Conservation (phyloP, 305 asterid genomes). For the Solanum aculeatissimum region DNA sequence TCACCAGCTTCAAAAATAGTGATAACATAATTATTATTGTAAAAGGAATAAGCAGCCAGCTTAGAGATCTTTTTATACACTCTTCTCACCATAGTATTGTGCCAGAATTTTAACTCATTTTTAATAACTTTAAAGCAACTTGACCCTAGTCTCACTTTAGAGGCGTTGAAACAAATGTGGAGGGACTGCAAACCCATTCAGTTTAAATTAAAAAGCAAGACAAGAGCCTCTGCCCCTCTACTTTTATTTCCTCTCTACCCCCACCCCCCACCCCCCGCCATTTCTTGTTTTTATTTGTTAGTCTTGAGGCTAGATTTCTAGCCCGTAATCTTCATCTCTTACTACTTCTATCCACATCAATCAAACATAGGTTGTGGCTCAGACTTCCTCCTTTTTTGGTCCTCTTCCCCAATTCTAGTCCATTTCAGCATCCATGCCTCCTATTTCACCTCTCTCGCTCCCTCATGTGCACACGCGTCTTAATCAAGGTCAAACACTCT, state of each 20-base stretch:
- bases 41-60: neutral
- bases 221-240: neutral
- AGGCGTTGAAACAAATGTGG: neutral
- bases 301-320: neutral
- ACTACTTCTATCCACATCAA: neutral
- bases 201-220: neutral
- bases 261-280: neutral
- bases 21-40: neutral
- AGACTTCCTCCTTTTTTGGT: neutral
- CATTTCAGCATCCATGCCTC: neutral
- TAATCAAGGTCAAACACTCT: neutral
- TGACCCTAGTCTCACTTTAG: neutral
- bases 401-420: neutral
- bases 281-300: neutral
- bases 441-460: neutral
- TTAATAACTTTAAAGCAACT: neutral
- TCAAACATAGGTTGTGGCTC: neutral
- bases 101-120: neutral
- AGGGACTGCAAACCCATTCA: neutral
- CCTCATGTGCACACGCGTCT: neutral
- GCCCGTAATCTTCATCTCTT: neutral
- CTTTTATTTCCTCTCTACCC: neutral
- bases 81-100: neutral
- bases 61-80: neutral
- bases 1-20: slow-evolving; percentile 68